Conservation (phyloP, 768 basidiomycete genomes). For the Collybia nuda region DNA sequence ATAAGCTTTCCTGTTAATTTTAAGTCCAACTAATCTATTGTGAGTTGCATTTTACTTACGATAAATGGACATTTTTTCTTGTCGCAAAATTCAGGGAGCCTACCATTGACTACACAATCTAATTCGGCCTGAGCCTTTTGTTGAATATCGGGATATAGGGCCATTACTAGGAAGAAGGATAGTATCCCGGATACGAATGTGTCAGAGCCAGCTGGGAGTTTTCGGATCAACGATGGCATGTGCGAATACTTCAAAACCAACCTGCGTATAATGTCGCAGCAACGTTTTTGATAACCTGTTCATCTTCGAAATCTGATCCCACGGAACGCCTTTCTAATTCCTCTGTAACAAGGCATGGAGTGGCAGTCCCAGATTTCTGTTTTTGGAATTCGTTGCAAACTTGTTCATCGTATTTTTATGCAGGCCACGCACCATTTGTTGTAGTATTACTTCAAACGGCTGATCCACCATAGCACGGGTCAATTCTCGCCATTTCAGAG, state of each 20-base stretch:
- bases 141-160: constrained; percentile 39
- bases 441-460: constrained; percentile 39
- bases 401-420: not conserved
- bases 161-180: constrained; percentile 39
- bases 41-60: constrained; percentile 17
- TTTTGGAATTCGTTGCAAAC: not conserved
- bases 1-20: constrained; percentile 23
- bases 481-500: constrained; percentile 30
- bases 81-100: constrained; percentile 40
- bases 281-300: constrained; percentile 38
- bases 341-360: constrained; percentile 33
- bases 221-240: not conserved
- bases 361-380: constrained; percentile 26
- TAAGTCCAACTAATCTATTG: not conserved
- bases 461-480: constrained; percentile 34
- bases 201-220: constrained; percentile 26
- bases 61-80: constrained; percentile 35
- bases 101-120: constrained; percentile 28
- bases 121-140: constrained; percentile 34
- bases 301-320: constrained; percentile 24
- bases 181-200: constrained; percentile 35
- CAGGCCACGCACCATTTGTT: constrained; percentile 27
- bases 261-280: constrained; percentile 44
- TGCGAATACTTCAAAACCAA: constrained; percentile 9
- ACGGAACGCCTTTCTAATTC: constrained; percentile 30